Evolutionary conservation across 169 alveolate species (phyloP).

Genomic region (Cryptosporidium muris): DNA sequence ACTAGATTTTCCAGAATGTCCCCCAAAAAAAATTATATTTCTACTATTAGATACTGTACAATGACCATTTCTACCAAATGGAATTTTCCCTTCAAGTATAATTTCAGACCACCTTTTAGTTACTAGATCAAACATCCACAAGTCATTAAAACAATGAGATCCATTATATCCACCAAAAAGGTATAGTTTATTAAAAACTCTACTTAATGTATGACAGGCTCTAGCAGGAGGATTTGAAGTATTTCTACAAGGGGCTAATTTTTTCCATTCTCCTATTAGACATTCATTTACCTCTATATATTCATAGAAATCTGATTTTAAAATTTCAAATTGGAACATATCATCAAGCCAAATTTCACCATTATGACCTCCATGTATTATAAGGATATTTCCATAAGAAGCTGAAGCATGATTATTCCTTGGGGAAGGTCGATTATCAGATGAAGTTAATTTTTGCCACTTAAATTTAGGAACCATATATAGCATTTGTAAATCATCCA

Average conservation of each 20-base stretch:
- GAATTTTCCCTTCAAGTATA: constrained; percentile 77
- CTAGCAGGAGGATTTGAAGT: constrained; percentile 79
- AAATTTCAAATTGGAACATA: constrained; percentile 76
- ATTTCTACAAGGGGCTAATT: constrained; percentile 34
- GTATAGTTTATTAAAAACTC: constrained; percentile 74
- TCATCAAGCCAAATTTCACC: constrained; percentile 78
- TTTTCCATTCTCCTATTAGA: constrained; percentile 74
- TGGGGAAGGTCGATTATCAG: constrained; percentile 67
- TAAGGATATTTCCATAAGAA: constrained; percentile 45
- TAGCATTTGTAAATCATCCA: constrained; percentile 79
- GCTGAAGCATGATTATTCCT: constrained; percentile 81
- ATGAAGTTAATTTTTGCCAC: constrained; percentile 77
- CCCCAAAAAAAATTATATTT: constrained; percentile 76
- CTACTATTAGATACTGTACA: constrained; percentile 76
- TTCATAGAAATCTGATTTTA: constrained; percentile 50
- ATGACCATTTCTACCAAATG: constrained; percentile 79
- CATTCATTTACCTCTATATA: constrained; percentile 41
- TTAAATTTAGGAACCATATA: constrained; percentile 72
- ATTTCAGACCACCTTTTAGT: constrained; percentile 73
- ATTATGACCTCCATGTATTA: constrained; percentile 81
- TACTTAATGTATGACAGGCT: constrained; percentile 80
- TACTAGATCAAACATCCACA: constrained; percentile 76
- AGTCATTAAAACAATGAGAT: constrained; percentile 77
- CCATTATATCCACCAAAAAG: constrained; percentile 83
- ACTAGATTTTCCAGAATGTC: constrained; percentile 78